A percentile compares a stretch with the other conserved stretches of the same genome.
Evolutionary conservation across 371 early-diverging fungal genomes (phyloP).

Genomic region (Circinella umbellata): DNA sequence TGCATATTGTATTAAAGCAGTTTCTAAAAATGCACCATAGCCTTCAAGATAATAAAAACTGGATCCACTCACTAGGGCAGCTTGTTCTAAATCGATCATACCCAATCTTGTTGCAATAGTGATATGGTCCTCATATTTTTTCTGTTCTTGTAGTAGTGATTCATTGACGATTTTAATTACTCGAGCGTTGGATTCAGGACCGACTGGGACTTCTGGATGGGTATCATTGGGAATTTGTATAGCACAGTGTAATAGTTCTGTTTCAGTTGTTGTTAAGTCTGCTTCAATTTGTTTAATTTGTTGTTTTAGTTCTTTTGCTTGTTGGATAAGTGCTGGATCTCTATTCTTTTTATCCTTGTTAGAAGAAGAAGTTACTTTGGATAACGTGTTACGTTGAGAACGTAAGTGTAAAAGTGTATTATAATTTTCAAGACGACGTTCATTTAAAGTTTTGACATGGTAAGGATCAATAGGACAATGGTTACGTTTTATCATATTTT

Average conservation of each 20-base stretch:
- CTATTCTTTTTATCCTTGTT: background rate
- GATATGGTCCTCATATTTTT: slow-evolving; percentile 68
- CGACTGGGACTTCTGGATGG: slow-evolving; percentile 68
- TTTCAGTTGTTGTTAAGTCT: slow-evolving; percentile 38
- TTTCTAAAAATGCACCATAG: slow-evolving; percentile 84
- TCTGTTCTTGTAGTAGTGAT: slow-evolving; percentile 32
- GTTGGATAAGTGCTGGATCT: slow-evolving; percentile 13
- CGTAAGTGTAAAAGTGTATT: slow-evolving; percentile 49
- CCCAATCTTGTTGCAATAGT: slow-evolving; percentile 65
- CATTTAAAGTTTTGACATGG: slow-evolving; percentile 57
- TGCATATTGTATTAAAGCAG: slow-evolving; percentile 88
- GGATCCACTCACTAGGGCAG: slow-evolving; percentile 80
- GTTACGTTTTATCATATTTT: slow-evolving; percentile 63
- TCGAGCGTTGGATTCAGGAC: slow-evolving; percentile 63
- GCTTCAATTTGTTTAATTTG: slow-evolving; percentile 45
- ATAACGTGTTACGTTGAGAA: slow-evolving; percentile 52
- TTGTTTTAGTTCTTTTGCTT: slow-evolving; percentile 24
- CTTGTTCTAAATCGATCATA: slow-evolving; percentile 83
- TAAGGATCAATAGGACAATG: slow-evolving; percentile 47
- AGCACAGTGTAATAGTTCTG: slow-evolving; percentile 55
- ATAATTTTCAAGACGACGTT: slow-evolving; percentile 35
- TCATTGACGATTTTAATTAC: slow-evolving; percentile 48
- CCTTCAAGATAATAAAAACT: slow-evolving; percentile 89
- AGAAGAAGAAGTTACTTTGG: slow-evolving; percentile 20
- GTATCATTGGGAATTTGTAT: slow-evolving; percentile 76